phyloP scores from a whole-genome alignment of 345 rosid genomes.

The Hibiscus syriacus region DNA sequence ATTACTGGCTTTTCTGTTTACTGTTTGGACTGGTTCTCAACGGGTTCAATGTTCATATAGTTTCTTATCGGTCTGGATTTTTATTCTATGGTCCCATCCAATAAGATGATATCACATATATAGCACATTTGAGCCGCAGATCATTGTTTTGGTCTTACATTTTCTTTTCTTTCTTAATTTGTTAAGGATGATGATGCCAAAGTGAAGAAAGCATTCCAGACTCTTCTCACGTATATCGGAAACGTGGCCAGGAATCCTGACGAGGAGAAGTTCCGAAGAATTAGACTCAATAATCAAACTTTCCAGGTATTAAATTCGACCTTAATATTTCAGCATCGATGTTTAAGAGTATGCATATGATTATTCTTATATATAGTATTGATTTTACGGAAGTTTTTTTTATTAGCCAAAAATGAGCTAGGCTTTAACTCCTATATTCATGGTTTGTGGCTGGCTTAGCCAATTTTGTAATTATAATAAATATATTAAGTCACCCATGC shows the following conservation, averaged over 20 bases:
- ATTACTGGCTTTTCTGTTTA: no score
- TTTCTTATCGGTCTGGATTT: not conserved
- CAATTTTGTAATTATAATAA: no score
- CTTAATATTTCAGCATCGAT: no score
- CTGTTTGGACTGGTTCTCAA: no score
- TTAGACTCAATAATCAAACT: constrained; percentile 78
- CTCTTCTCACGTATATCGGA: constrained; percentile 82
- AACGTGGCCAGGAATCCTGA: constrained; percentile 81
- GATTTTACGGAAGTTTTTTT: no score
- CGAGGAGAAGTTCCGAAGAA: constrained; percentile 92
- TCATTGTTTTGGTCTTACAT: not conserved
- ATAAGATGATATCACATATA: no score
- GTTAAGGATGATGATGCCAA: constrained; percentile 82
- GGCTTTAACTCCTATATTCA: not conserved
- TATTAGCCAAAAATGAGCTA: not conserved
- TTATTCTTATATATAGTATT: no score
- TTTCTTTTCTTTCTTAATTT: constrained; percentile 3
- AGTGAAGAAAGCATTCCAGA: constrained; percentile 93
- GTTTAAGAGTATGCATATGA: no score
- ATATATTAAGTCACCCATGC: no score
- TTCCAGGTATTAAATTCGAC: constrained; percentile 66
- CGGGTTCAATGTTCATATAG: no score
- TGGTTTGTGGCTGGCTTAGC: not conserved
- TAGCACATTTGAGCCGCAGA: not conserved
- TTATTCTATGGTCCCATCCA: not conserved